These are phyloP conservation scores for Aspergillus ruber DNA, from an alignment of 2,329 filamentous ascomycete species.

Conservation along the genomic window DNA sequence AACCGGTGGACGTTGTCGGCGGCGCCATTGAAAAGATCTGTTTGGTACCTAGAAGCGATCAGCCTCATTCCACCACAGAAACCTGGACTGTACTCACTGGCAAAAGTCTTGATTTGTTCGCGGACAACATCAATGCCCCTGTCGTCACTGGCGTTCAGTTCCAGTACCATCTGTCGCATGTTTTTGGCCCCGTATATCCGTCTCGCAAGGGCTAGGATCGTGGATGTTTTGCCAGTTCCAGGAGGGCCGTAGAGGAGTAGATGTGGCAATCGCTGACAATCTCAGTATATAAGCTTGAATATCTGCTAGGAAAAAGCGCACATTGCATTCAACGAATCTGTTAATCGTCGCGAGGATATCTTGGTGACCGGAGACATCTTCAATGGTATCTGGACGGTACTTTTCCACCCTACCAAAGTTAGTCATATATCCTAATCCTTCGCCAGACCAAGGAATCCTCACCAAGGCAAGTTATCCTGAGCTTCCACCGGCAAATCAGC, in stretches of 20 bases:
- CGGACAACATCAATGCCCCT: slow-evolving; percentile 95
- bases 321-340: slow-evolving; percentile 90
- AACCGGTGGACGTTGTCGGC: slow-evolving; percentile 34
- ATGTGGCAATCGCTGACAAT: slow-evolving; percentile 68
- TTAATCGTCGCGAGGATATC: slow-evolving; percentile 97
- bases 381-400: slow-evolving; percentile 80
- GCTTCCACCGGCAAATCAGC: slow-evolving; percentile 91
- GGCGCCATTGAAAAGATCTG: slow-evolving; percentile 78
- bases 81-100: slow-evolving; percentile 47
- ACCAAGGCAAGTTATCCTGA: slow-evolving; percentile 92
- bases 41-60: slow-evolving; percentile 56
- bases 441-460: slow-evolving; percentile 7
- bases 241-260: slow-evolving; percentile 94
- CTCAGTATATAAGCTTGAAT: not conserved
- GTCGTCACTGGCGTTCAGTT: slow-evolving; percentile 95
- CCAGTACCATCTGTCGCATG: slow-evolving; percentile 96
- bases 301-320: slow-evolving; percentile 24
- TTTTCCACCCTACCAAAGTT: slow-evolving; percentile 73
- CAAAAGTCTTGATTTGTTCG: slow-evolving; percentile 99
- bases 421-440: slow-evolving; percentile 3
- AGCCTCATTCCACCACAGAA: not conserved
- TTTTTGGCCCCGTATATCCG: slow-evolving; percentile 89
- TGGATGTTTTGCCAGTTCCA: slow-evolving; percentile 96
- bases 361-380: slow-evolving; percentile 92
- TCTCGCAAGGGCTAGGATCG: slow-evolving; percentile 83